A percentile compares a stretch with the other conserved stretches of the same genome.
Evolutionary conservation across 371 early-diverging fungal species (phyloP).

Genomic region (Mucor piriformis): DNA sequence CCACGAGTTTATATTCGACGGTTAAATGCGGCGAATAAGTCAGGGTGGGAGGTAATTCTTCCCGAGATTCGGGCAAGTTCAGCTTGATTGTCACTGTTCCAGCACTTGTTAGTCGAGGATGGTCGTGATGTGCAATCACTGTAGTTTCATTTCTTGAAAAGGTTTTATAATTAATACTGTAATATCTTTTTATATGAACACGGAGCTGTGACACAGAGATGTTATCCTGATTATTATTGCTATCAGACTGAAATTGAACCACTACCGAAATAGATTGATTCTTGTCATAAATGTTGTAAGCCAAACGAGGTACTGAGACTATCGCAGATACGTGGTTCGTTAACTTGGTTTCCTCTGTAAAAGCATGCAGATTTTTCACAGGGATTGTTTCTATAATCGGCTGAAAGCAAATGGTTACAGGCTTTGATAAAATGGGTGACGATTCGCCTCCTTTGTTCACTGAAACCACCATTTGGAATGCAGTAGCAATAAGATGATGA

Average conservation of each 20-base stretch:
- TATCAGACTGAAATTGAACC: conserved; percentile 14
- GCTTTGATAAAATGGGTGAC: conserved; percentile 21
- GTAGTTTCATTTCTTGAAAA: conserved; percentile 28
- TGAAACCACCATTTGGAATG: conserved; percentile 26
- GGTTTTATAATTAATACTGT: conserved; percentile 30
- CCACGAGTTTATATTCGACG: conserved; percentile 21
- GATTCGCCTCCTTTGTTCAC: conserved; percentile 17
- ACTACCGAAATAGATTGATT: conserved; percentile 19
- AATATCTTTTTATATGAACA: conserved; percentile 28
- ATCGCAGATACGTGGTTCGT: conserved; percentile 13
- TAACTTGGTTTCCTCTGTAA: conserved; percentile 10
- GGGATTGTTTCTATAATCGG: conserved; percentile 30
- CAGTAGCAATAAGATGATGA: conserved; percentile 28
- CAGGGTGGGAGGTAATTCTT: conserved; percentile 13
- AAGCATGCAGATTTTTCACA: conserved; percentile 15
- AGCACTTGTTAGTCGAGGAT: conserved; percentile 14
- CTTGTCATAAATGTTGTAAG: conserved; percentile 24
- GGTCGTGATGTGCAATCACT: conserved; percentile 10
- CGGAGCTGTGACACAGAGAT: conserved; percentile 16
- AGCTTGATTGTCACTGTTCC: conserved; percentile 16
- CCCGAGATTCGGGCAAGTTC: neutral
- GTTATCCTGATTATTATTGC: neutral
- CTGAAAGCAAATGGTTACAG: conserved; percentile 18
- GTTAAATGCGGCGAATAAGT: conserved; percentile 24
- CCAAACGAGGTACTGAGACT: conserved; percentile 26